phyloP scores from a whole-genome alignment of 306 rosid species.

The Prunus armeniaca region DNA sequence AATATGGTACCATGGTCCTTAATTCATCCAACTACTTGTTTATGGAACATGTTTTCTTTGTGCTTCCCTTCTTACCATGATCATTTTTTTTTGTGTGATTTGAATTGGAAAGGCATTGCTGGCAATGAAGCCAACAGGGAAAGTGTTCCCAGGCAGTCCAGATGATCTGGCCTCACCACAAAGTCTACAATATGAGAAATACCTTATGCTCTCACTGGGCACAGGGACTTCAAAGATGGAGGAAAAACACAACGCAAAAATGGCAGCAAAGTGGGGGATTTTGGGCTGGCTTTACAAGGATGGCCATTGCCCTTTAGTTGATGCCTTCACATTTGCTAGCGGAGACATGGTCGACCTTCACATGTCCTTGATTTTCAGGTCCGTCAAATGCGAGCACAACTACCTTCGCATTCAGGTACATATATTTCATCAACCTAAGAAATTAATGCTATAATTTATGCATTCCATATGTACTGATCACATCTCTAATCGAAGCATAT shows the following conservation, averaged over 20 bases:
- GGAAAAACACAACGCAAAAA: conserved; percentile 3
- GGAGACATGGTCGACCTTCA: conserved; percentile 18
- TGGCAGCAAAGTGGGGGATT: conserved; percentile 20
- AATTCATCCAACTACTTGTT: too few relatives aligned
- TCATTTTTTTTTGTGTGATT: neutral
- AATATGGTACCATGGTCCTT: too few relatives aligned
- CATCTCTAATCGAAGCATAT: too few relatives aligned
- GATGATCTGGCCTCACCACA: conserved; percentile 2
- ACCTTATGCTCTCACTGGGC: conserved; percentile 13
- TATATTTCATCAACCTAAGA: neutral
- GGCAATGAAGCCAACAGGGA: conserved; percentile 19
- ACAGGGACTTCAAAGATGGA: conserved; percentile 7
- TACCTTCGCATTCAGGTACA: conserved; percentile 8
- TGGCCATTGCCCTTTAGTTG: conserved; percentile 1
- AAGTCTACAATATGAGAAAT: conserved; percentile 1
- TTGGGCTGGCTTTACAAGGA: conserved; percentile 9
- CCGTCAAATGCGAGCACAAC: conserved; percentile 8
- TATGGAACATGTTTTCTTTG: too few relatives aligned
- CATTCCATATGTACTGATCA: neutral
- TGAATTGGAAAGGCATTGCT: conserved; percentile 8
- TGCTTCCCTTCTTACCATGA: too few relatives aligned
- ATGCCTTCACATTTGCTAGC: conserved; percentile 11
- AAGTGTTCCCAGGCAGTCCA: conserved; percentile 9
- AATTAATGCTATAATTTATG: too few relatives aligned
- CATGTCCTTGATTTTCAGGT: conserved; percentile 6